Percentiles rank a stretch among this genome's conserved stretches.
These are phyloP conservation scores for Cadophora malorum DNA, from an alignment of 2,329 filamentous ascomycete species.

Conservation along the genomic window DNA sequence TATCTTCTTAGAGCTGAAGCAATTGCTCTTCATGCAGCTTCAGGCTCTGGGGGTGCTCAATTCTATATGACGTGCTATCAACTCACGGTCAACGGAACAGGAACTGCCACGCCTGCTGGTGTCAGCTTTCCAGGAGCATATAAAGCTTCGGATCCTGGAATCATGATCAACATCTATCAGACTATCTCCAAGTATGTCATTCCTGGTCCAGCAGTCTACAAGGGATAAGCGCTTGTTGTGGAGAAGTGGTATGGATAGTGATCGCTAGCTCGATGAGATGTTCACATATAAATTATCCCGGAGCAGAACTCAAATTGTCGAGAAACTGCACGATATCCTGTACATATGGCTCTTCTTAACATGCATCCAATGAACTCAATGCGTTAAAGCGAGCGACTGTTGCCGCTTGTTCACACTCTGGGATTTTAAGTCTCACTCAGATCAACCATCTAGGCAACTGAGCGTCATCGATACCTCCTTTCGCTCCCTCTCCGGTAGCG, in stretches of 20 bases:
- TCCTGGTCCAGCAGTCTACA: conserved; percentile 22
- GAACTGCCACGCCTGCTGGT: conserved; percentile 48
- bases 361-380: conserved; percentile 8
- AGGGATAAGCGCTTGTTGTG: background rate
- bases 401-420: too few species aligned
- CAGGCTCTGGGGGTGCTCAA: conserved; percentile 47
- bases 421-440: too few species aligned
- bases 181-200: conserved; percentile 20
- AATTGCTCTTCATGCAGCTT: conserved; percentile 60
- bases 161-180: conserved; percentile 53
- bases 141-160: conserved; percentile 53
- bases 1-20: conserved; percentile 63
- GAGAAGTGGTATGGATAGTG: background rate
- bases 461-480: background rate
- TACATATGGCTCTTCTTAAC: background rate
- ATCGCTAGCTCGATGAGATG: background rate
- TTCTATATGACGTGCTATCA: conserved; percentile 51
- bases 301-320: too few species aligned
- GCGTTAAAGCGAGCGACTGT: too few species aligned
- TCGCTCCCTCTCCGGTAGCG: background rate
- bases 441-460: too few species aligned
- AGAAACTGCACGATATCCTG: background rate
- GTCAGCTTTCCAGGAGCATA: conserved; percentile 56
- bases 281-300: background rate
- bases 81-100: conserved; percentile 53